Conservation (phyloP, 306 rosid species). For the Sechiopsis laciniata region DNA sequence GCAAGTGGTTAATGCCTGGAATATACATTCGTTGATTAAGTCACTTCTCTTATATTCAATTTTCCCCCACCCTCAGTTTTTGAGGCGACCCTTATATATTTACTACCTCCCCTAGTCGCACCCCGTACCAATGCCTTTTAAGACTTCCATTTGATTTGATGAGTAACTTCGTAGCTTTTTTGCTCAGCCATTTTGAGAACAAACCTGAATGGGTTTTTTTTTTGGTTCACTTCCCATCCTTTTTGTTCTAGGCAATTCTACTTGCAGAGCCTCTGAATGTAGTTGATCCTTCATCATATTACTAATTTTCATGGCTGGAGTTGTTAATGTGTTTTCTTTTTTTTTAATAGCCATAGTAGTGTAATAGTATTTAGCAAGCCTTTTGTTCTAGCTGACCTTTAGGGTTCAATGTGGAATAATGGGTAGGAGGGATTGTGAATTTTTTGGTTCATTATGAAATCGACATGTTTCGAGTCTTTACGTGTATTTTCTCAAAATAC, state of each 20-base stretch:
- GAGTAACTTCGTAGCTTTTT: not conserved
- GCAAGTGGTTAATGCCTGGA: slow-evolving; percentile 17
- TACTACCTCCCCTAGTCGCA: not conserved
- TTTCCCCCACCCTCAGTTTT: not conserved
- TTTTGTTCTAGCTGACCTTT: not conserved
- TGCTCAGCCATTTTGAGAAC: not conserved
- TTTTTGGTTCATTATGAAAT: not conserved
- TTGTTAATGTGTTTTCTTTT: not conserved
- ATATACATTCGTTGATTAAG: not conserved
- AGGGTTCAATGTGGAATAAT: not conserved
- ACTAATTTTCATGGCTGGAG: not conserved
- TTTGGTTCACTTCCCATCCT: not conserved
- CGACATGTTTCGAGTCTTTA: not conserved
- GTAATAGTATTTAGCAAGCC: not conserved
- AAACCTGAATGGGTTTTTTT: not conserved
- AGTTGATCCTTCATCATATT: not conserved
- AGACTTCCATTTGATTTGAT: not conserved
- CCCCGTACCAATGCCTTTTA: slow-evolving; percentile 7
- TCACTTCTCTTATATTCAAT: not conserved
- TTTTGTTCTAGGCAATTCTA: not conserved
- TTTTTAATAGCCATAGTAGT: not conserved
- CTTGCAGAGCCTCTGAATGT: not conserved
- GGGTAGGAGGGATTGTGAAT: not conserved
- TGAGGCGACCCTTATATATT: not conserved
- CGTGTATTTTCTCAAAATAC: not conserved